Evolutionary conservation across 768 basidiomycete species (phyloP), one percentile per base, ranked within the genome.

Genomic region (Pholiota microspora): DNA sequence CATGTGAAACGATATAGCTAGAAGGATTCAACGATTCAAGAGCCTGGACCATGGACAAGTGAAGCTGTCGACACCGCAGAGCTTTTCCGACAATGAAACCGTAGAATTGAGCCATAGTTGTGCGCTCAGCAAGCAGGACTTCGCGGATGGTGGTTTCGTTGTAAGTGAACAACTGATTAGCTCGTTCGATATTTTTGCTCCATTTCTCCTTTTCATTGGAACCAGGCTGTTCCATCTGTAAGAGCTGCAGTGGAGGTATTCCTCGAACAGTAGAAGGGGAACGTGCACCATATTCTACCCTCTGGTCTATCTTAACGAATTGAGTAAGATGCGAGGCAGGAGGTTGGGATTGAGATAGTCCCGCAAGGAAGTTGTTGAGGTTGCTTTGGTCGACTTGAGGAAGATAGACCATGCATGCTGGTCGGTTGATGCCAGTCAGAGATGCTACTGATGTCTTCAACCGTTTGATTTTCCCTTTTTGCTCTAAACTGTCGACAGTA

Each of bases 41-140:
- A 4, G 76, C 71, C 21, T 70, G 65, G 28, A 86, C 71, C 23
- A 75, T 74, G 44, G 76, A 73, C 23, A 86, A 68, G 62, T 93
- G 89, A 1, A 92, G 70, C 55, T 82, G 76, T 24, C 83, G 80
- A 15, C 83, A 80, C 40, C 93, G 79, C 1, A 83, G 71, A 27
- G 79, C 77, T 61, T 84, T 85, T 12, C 87, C 91, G 12, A 82
- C 73, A 40, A 88, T 78, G 67, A 81, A 92, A 12, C 92, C 93
- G 64, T 89, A 89, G 25, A 82, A 59, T 59, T 93, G 90, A 2
- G 82, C 78, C n/a, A 87, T 63, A 2, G 89, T 86, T 24, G 81
- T 82, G 44, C 80, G 77, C 64, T 95, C 89, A 2, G 79, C 77
- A n/a, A 89, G 69, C 53, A 93, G 73, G 28, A 82, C 77, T 18